Evolutionary conservation across 108 stramenopile species (phyloP), one percentile per base, ranked within the genome.

Genomic region (Cyclotella sp.): DNA sequence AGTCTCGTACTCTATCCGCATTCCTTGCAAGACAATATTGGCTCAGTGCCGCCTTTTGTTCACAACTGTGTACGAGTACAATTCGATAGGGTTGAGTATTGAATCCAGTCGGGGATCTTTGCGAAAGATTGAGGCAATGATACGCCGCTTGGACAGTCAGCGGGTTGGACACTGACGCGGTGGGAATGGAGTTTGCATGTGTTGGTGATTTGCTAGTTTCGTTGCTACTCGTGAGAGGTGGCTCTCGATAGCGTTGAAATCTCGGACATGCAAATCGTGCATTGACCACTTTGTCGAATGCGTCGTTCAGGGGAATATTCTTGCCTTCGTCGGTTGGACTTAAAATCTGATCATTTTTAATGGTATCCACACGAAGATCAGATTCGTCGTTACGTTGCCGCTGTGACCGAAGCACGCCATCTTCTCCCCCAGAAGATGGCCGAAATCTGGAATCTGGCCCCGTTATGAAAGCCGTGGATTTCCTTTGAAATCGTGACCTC

Each of bases 61-160:
- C 77, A 8, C 75, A 62, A 10, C 86, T 81, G 24, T 82, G 72
- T 0, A 97, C 89, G 46, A 97, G 46, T 53, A 97, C 28, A 47
- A 93, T 45, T 28, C 90, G 89, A 79, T 95, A 97, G 21, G 97
- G 97, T 80, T 97, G 97, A 39, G 72, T 86, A 77, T 97, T 97
- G 79, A 97, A 97, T 43, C 93, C 89, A 15, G 93, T 88, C 0
- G 95, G 95, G 10, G 91, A 81, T 61, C 92, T 81, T 59, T 85
- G 82, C 3, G 93, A 79, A 15, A 94, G 15, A 14, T 84, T 53
- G 22, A 94, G 72, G 26, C 77, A 85, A 51, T 82, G 52, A 12
- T 47, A n/a, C 26, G 91, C 92, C 21, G 26, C 13, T 47, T 83
- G 22, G 9, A 94, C 65, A 1, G 87, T 55, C 9, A 55, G n/a